Conservation (phyloP, 2,329 filamentous ascomycete species). For the Cladorrhinum sp. region DNA sequence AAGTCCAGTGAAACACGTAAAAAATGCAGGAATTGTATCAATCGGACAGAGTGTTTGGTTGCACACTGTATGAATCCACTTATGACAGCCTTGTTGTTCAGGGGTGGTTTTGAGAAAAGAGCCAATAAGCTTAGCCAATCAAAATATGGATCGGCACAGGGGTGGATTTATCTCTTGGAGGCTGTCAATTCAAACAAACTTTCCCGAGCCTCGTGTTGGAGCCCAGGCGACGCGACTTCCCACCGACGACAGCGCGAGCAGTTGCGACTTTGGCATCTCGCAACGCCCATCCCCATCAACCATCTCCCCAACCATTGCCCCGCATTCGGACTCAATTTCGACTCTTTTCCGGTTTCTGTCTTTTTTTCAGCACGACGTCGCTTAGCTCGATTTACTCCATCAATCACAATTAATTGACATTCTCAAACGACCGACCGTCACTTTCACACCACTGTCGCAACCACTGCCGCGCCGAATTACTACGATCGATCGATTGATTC, state of each 20-base stretch:
- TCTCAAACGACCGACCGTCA: neutral
- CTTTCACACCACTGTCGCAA: neutral
- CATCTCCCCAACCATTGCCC: neutral
- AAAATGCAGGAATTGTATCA: too few relatives aligned
- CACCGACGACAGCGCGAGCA: conserved; percentile 1
- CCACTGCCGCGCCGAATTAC: neutral
- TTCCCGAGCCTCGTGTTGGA: conserved; percentile 23
- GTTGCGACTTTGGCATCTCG: neutral
- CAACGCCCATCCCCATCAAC: neutral
- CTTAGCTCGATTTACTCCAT: neutral
- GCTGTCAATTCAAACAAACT: neutral
- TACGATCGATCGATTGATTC: neutral
- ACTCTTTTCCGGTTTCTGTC: neutral
- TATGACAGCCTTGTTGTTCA: conserved; percentile 19
- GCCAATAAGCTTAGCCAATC: conserved; percentile 8
- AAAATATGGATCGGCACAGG: neutral
- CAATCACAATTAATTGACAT: neutral
- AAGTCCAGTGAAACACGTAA: too few relatives aligned
- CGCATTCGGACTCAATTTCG: neutral
- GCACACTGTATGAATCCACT: neutral
- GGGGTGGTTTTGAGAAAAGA: conserved; percentile 5
- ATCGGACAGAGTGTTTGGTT: neutral
- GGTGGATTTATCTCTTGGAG: conserved; percentile 3
- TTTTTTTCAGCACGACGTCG: too few relatives aligned
- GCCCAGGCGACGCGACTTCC: conserved; percentile 1